A percentile compares a stretch with the other conserved stretches of the same genome.
phyloP scores from a whole-genome alignment of 2,329 filamentous ascomycete genomes.

The Colletotrichum sansevieriae region DNA sequence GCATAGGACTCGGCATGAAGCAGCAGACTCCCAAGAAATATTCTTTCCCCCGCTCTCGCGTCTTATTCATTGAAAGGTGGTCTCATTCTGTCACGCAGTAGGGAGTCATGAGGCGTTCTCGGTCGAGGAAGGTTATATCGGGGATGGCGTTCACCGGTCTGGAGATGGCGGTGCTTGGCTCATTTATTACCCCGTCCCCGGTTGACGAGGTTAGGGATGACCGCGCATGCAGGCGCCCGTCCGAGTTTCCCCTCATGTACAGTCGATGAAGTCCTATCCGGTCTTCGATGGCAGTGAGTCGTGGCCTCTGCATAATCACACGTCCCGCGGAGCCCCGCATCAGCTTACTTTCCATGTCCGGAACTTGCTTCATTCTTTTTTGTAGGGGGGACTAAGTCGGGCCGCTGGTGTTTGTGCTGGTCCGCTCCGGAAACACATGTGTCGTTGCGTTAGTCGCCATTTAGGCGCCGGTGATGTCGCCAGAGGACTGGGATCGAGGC shows the following conservation, averaged over 20 bases:
- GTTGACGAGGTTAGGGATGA: no score
- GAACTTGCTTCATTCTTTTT: no score
- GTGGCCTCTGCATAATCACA: no score
- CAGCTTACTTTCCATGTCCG: no score
- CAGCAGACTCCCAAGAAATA: conserved; percentile 9
- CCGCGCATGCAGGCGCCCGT: no score
- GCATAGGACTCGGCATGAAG: conserved; percentile 4
- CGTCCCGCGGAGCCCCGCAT: no score
- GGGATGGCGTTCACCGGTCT: conserved; percentile 8
- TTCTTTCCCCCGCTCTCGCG: neutral
- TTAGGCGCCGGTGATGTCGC: neutral
- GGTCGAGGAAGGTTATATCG: neutral
- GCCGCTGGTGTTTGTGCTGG: no score
- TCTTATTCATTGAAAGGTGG: neutral
- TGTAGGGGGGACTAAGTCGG: no score
- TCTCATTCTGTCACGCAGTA: neutral
- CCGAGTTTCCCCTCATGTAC: no score
- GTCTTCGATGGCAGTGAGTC: no score
- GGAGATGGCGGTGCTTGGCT: neutral
- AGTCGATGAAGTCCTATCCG: no score
- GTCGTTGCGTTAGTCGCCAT: conserved; percentile 10
- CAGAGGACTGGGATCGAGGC: neutral
- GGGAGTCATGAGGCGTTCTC: neutral
- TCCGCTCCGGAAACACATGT: neutral
- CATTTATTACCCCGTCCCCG: neutral